Evolutionary conservation across 495 filamentous ascomycete species (phyloP), one percentile per base, ranked within the genome.

Genomic region (Daldinia bambusicola): DNA sequence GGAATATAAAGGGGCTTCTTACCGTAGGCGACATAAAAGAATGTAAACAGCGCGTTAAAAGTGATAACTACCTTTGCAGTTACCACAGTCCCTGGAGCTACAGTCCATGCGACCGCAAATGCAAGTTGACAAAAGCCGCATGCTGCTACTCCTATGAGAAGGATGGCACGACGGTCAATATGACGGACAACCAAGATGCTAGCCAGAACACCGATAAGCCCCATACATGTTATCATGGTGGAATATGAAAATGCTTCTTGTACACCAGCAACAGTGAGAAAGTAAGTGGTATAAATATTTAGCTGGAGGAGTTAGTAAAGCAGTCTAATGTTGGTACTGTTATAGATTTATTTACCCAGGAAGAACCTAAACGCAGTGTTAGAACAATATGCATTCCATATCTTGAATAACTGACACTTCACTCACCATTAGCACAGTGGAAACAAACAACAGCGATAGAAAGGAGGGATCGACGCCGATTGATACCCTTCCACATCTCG

Each of bases 221-320:
- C 84, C 30, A 85, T 74, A 16, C 80, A 80, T n/a, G 80, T 83
- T 41, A 87, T 74, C 55, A 86, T 84, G 58, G 82, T 80, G 22
- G 82, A 79, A 71, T 85, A 84, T 40, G 78, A 70, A 66, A 88
- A 88, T 2, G 86, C 80, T 41, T 81, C 76, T 6, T 80, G 81
- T 30, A 87, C 80, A 32, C 81, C 76, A 4, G 85, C 86, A 70
- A 86, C 85, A 34, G 83, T 77, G 63, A 87, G 84, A 74, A 84
- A 87, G 66, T 85, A 87, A 16, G 72, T 74, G 7, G 66, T 69
- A 22, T 76, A 75, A 55, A 70, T 76, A 20, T 64, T 64, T 14
- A 64, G 36, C 61, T 56, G 1, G 3, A 14, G 26, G 7, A 3
- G 18, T 62, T 53, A 62, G 60, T 31, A 37, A 5, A 37, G 31